Base-by-base conservation (phyloP, 2,329 filamentous ascomycete genomes). In the Aureobasidium leucospermi region DNA sequence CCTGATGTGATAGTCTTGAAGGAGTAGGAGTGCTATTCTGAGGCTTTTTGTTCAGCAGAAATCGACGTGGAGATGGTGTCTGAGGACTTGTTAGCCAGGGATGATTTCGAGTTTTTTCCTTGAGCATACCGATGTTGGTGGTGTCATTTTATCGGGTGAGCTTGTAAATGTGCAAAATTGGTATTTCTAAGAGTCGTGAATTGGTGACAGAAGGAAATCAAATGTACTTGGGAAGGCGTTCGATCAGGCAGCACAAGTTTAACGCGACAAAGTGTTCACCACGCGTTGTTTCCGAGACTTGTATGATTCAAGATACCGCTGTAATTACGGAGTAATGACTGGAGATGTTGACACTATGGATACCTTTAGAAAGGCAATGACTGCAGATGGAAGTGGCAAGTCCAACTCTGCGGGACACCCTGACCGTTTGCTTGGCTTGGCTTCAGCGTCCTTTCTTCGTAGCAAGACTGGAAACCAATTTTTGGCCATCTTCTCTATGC, bases 11-110 rank as follows among this genome's bases (percentile, higher is more conserved):
- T 31, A 58, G 6, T 32, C 32, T 47, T 10, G 55, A 58, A 13
- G 55, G 55, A 10, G 55, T 58, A 2, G 42, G 34, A 1, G 34
- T 58, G 34, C 16, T n/a, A 28, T 32, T 41, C 29, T n/a, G 29
- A 56, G 55, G 31, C 23, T 34, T 38, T 39, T 58, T 58, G 19
- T 31, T 48, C 31, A 58, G 10, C 9, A 58, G 43, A 38, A 58
- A 58, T 6, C 55, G 38, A 48, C 34, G 55, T n/a, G 43, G 55
- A 4, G 55, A 58, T 8, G 55, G 55, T 13, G 55, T 58, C 55
- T 58, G 15, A n/a, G 5, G 7, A 15, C 15, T 31, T 19, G n/a
- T 47, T 8, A 56, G 42, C 29, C 16, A 23, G 11, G 4, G n/a
- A 10, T 15, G 9, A 34, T 2, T 4, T 34, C 3, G 5, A 45